Conservation (phyloP, 202 grass and related monocot genomes). For the Dendrocalamus latiflorus region DNA sequence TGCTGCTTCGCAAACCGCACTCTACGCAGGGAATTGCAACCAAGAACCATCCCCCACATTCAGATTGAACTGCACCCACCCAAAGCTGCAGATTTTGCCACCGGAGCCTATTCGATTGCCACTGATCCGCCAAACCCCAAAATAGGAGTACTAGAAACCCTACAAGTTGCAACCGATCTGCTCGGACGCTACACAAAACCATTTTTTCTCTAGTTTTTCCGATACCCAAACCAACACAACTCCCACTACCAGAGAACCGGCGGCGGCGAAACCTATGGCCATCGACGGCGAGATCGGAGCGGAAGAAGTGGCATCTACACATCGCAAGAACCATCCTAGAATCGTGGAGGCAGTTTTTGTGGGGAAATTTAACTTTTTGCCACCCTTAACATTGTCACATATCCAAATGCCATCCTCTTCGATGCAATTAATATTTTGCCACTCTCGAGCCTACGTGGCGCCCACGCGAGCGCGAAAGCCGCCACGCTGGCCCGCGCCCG, state of each 20-base stretch:
- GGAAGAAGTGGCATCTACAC: background rate
- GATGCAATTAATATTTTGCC: too few relatives aligned
- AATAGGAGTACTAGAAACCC: background rate
- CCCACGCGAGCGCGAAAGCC: too few relatives aligned
- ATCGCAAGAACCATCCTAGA: background rate
- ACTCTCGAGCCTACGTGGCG: too few relatives aligned
- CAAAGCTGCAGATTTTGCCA: background rate
- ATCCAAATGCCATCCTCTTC: too few relatives aligned
- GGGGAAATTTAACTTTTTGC: too few relatives aligned
- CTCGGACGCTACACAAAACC: background rate
- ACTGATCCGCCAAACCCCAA: background rate
- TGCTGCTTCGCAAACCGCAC: background rate
- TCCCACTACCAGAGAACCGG: background rate
- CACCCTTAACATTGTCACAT: too few relatives aligned
- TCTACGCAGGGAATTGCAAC: background rate
- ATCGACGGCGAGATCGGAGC: background rate
- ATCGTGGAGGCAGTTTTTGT: background rate
- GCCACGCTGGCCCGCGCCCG: too few relatives aligned
- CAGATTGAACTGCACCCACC: background rate
- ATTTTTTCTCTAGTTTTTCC: too few relatives aligned
- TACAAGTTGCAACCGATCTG: background rate
- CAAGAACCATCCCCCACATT: background rate
- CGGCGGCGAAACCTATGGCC: background rate
- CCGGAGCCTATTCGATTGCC: background rate
- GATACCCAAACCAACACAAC: background rate